A percentile compares a stretch with the other conserved stretches of the same genome.
phyloP scores from a whole-genome alignment of 2,329 filamentous ascomycete genomes.

The Colletotrichum echinochloae region DNA sequence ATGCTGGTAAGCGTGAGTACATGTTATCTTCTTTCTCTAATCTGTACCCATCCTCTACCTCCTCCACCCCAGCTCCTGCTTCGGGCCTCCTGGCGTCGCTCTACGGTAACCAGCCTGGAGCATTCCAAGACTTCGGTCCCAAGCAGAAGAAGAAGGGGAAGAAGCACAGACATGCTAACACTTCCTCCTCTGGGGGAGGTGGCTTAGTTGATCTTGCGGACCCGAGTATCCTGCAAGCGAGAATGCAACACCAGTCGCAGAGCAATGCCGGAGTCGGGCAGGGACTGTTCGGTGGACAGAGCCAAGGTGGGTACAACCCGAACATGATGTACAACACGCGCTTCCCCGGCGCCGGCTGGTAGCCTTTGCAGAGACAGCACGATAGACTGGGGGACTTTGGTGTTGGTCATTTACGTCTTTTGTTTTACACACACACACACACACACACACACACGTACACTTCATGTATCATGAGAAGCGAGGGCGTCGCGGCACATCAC shows the following conservation, averaged over 20 bases:
- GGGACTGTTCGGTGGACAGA: slow-evolving; percentile 88
- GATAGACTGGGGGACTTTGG: slow-evolving; percentile 30
- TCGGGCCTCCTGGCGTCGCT: slow-evolving; percentile 91
- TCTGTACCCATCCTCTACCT: slow-evolving; percentile 85
- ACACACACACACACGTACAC: slow-evolving; percentile 33
- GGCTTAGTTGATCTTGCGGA: slow-evolving; percentile 99
- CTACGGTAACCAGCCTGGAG: slow-evolving; percentile 87
- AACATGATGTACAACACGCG: slow-evolving; percentile 80
- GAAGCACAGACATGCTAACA: slow-evolving; percentile 99
- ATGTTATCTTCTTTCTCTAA: slow-evolving; percentile 93
- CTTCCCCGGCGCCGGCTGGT: slow-evolving; percentile 44
- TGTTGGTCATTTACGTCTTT: slow-evolving; percentile 35
- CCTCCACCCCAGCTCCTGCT: slow-evolving; percentile 88
- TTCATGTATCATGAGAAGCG: slow-evolving; percentile 42
- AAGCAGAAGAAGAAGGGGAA: slow-evolving; percentile 99
- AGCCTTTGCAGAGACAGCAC: slow-evolving; percentile 17
- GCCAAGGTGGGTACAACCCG: slow-evolving; percentile 94
- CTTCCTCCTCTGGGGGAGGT: slow-evolving; percentile 99
- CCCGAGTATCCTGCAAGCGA: slow-evolving; percentile 99
- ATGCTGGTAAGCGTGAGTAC: slow-evolving; percentile 98
- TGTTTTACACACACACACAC: slow-evolving; percentile 34
- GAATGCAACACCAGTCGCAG: slow-evolving; percentile 90
- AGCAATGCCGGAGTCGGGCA: slow-evolving; percentile 87
- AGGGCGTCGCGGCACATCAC: slow-evolving; percentile 38
- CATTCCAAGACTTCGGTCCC: slow-evolving; percentile 90